Percentiles rank a stretch among this genome's conserved stretches.
Conservation (phyloP, 1,139 yeast species). For the Suhomyces guaymorum region DNA sequence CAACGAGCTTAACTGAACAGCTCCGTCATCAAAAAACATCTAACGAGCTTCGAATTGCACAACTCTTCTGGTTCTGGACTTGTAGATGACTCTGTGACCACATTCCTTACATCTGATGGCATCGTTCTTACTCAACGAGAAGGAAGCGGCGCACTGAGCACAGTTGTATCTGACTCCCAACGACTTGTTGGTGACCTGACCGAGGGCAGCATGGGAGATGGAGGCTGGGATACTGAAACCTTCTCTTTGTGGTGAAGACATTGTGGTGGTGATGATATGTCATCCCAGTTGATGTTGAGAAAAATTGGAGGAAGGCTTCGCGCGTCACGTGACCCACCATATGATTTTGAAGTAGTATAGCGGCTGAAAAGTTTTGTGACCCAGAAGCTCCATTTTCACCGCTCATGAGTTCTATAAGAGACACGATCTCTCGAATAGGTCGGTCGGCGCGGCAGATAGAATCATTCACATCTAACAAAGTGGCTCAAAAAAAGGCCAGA, state of each 20-base stretch:
- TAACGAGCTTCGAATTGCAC: constrained; percentile 59
- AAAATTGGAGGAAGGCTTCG: constrained; percentile 4
- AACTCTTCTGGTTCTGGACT: constrained; percentile 97
- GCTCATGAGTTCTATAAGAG: constrained; percentile 24
- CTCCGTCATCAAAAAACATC: no score
- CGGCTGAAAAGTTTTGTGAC: constrained; percentile 4
- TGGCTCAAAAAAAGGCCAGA: background rate
- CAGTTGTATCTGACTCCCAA: constrained; percentile 92
- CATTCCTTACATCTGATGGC: constrained; percentile 98
- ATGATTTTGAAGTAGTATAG: background rate
- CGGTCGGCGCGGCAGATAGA: constrained; percentile 26
- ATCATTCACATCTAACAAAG: constrained; percentile 10
- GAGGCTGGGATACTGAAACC: constrained; percentile 88
- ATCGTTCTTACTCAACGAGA: constrained; percentile 87
- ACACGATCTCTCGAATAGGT: constrained; percentile 25
- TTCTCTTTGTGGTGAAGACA: constrained; percentile 76
- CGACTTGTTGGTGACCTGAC: constrained; percentile 62
- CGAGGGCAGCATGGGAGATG: constrained; percentile 72
- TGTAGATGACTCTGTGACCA: constrained; percentile 95
- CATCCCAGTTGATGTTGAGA: constrained; percentile 7
- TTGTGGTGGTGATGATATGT: constrained; percentile 23
- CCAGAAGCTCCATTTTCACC: background rate
- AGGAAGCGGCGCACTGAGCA: constrained; percentile 92
- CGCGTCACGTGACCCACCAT: constrained; percentile 4
- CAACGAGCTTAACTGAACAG: no score